phyloP scores from a whole-genome alignment of 2,329 filamentous ascomycete genomes.

The Bimuria novae-zelandiae region DNA sequence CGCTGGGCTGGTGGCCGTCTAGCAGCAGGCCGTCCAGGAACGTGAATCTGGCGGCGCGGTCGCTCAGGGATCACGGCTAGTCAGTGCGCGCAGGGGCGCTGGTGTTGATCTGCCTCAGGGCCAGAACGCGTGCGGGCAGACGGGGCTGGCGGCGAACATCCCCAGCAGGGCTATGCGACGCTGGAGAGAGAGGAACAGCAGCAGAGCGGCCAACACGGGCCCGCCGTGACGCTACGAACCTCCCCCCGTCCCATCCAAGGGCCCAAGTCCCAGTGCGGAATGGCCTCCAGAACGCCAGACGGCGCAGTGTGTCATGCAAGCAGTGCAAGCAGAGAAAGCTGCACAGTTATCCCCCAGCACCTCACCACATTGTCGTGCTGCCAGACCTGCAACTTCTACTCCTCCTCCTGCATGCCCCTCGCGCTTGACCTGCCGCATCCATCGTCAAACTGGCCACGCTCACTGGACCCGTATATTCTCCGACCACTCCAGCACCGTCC shows the following conservation, averaged over 20 bases:
- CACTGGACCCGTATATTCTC: constrained; percentile 28
- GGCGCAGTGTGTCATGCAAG: constrained; percentile 32
- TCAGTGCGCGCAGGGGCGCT: constrained; percentile 5
- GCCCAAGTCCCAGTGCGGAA: constrained; percentile 25
- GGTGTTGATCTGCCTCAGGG: constrained; percentile 45
- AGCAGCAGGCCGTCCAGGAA: constrained; percentile 40
- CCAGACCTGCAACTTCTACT: constrained; percentile 14
- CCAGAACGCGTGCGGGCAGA: constrained; percentile 37
- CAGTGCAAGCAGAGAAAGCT: constrained; percentile 26
- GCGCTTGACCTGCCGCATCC: constrained; percentile 12
- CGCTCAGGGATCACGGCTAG: background rate
- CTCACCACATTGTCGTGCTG: constrained; percentile 14
- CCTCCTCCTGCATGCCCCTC: constrained; percentile 12
- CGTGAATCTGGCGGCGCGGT: constrained; percentile 27
- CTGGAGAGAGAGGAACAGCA: too few relatives aligned
- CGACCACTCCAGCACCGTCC: constrained; percentile 20
- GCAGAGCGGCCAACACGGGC: too few relatives aligned
- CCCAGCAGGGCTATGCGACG: constrained; percentile 34
- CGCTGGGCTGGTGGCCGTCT: too few relatives aligned
- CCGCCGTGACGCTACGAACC: too few relatives aligned
- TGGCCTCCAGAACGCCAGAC: constrained; percentile 29
- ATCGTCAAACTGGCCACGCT: background rate
- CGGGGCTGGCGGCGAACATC: constrained; percentile 35
- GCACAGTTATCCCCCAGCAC: constrained; percentile 29
- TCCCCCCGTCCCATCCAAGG: too few relatives aligned